A percentile compares a stretch with the other conserved stretches of the same genome.
phyloP scores from a whole-genome alignment of 257 asterid species.

The Lycium barbarum region DNA sequence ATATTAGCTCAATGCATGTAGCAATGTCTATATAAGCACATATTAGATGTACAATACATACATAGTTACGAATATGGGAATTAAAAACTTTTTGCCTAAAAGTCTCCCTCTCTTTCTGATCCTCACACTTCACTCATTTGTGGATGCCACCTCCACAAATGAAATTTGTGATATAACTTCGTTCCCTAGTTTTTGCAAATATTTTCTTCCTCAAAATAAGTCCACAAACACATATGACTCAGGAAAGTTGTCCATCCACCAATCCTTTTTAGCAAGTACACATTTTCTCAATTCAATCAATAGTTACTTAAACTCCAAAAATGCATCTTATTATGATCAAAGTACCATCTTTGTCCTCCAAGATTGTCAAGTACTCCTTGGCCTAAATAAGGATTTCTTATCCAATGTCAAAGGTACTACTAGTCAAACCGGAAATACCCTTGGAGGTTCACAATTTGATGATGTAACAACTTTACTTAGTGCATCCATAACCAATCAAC shows the following conservation, averaged over 20 bases:
- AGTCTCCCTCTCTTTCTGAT: neutral
- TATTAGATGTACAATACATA: neutral
- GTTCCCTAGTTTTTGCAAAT: slow-evolving; percentile 32
- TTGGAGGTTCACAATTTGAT: slow-evolving; percentile 17
- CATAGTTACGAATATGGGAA: neutral
- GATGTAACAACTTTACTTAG: slow-evolving; percentile 34
- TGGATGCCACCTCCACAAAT: neutral
- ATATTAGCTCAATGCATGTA: neutral
- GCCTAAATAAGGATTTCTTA: slow-evolving; percentile 31
- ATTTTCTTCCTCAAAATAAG: slow-evolving; percentile 28
- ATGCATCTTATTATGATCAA: neutral
- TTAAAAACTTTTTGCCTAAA: neutral
- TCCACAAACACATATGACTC: slow-evolving; percentile 32
- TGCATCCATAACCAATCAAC: slow-evolving; percentile 38
- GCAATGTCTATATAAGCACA: neutral
- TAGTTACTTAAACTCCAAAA: neutral
- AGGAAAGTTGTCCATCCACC: slow-evolving; percentile 28
- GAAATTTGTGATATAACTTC: slow-evolving; percentile 35
- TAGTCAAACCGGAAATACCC: neutral
- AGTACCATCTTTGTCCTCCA: slow-evolving; percentile 29
- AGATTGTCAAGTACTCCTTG: slow-evolving; percentile 41
- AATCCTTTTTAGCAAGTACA: slow-evolving; percentile 27
- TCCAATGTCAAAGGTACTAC: neutral
- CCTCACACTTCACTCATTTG: neutral
- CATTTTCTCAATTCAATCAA: slow-evolving; percentile 7